Base-by-base conservation (phyloP, 345 rosid species). In the Nasturtium officinale region DNA sequence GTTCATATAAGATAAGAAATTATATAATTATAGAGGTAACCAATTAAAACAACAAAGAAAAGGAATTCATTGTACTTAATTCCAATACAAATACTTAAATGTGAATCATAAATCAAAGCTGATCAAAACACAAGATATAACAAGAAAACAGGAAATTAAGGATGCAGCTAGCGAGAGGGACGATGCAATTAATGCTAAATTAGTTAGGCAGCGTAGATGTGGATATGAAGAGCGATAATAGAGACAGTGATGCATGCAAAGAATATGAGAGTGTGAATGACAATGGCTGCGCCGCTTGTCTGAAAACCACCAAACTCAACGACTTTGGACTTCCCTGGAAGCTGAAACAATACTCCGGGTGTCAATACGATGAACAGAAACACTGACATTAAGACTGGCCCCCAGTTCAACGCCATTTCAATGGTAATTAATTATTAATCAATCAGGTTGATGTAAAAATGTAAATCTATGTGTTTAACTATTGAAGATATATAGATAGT, bases 271-370 rank as follows among this genome's bases (percentile, higher is more conserved):
- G 83, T 74, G 74, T 82, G 85, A 9, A 83, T 71, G 43, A 83
- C 76, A 74, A 82, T 80, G 82, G 94, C 76, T 64, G 73, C 64
- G 30, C 85, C 68, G 72, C 85, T 55, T 65, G 87, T 80, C 78
- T 88, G 69, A 80, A 86, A 61, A 38, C 80, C 83, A 0, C 69
- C 82, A 21, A 88, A 86, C 72, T 83, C 91, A 47, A 83, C 76
- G 28, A 25, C 73, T 37, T 77, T 82, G 74, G 71, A 72, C 71
- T 85, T 82, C 17, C 83, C 91, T 0, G 94, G 91, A 26, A 88
- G 21, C 83, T 88, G 94, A 75, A 83, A 86, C 76, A 88, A 65
- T 42, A 86, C 83, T 37, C 94, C 91, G 0, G 91, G 91, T 18
- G 85, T 83, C 67, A 89, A 60, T 48, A 89, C 21, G 64, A 89